Evolutionary conservation across 805 yeast species (phyloP), one percentile per base, ranked within the genome.

Genomic region (Cyberlindnera nakhonratchasimensis): DNA sequence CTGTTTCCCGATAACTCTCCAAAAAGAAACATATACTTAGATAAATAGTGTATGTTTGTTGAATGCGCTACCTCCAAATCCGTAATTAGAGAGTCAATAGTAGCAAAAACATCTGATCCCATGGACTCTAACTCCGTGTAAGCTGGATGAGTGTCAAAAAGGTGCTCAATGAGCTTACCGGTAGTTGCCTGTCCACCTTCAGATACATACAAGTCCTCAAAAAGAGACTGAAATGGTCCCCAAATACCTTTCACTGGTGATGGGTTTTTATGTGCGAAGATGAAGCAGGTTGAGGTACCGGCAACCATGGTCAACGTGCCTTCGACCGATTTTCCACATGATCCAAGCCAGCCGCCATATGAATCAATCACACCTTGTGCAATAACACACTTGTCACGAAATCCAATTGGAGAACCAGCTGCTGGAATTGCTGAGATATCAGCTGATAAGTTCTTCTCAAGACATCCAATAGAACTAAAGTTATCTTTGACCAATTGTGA

Each of bases 171-270:
- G 6, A 79, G 59, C 39, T 70, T 65, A 4, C 86, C 86, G 0
- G 83, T 71, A 12, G 80, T 76, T 4, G 82, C 74, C 43, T 73
- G 75, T 0, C 86, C 86, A 37, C 74, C 77, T 47, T 77, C 77
- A 37, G 70, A 78, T 2, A 77, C 64, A 18, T 52, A 48, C 17
- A 53, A 43, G 5, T 46, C 60, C 1, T 55, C 52, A 2, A 69
- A 41, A 5, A 74, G 55, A 29, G 67, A 62, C 2, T 61, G 50
- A 51, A 72, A 79, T 0, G 84, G 85, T 0, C 86, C 84, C 86
- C 86, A 79, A 4, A 77, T 59, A 0, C 83, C 83, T 0, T 67
- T 62, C 2, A 66, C 50, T 1, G 54, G 40, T 2, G 53, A 45
- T 2, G 29, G 34, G 3, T 22, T 39, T 0, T 44, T 48, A 20